phyloP scores from a whole-genome alignment of 805 yeast genomes.

The Saccharomycopsis amapae region DNA sequence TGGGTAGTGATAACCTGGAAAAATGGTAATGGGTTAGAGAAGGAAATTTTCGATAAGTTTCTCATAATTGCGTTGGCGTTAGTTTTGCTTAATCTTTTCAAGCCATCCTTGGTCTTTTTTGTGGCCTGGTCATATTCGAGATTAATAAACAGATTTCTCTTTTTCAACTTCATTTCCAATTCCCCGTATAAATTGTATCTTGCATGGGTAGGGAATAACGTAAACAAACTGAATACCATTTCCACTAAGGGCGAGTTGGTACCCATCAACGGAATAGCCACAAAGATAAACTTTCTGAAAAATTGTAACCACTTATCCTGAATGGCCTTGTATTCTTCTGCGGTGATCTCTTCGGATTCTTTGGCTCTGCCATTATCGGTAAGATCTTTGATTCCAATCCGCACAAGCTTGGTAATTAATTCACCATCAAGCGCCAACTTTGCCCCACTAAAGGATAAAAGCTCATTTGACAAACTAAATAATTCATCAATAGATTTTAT shows the following conservation, averaged over 20 bases:
- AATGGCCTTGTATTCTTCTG: slow-evolving; percentile 20
- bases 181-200: slow-evolving; percentile 81
- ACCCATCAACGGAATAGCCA: slow-evolving; percentile 46
- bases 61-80: slow-evolving; percentile 69
- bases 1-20: slow-evolving; percentile 66
- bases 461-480: slow-evolving; percentile 38
- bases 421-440: slow-evolving; percentile 41
- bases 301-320: slow-evolving; percentile 47
- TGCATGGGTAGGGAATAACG: slow-evolving; percentile 47
- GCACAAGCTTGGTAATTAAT: slow-evolving; percentile 51
- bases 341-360: slow-evolving; percentile 9
- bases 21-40: slow-evolving; percentile 73
- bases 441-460: slow-evolving; percentile 49
- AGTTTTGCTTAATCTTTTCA: slow-evolving; percentile 78
- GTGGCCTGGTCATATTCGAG: slow-evolving; percentile 60
- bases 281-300: slow-evolving; percentile 59
- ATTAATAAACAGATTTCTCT: slow-evolving; percentile 48
- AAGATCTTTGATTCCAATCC: slow-evolving; percentile 38
- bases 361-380: slow-evolving; percentile 22
- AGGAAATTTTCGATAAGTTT: slow-evolving; percentile 61
- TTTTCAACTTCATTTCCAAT: slow-evolving; percentile 49
- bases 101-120: slow-evolving; percentile 66
- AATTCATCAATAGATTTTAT: slow-evolving; percentile 38
- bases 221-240: slow-evolving; percentile 50
- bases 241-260: slow-evolving; percentile 54